phyloP scores from a whole-genome alignment of 345 rosid genomes.

The Citrus australasica region DNA sequence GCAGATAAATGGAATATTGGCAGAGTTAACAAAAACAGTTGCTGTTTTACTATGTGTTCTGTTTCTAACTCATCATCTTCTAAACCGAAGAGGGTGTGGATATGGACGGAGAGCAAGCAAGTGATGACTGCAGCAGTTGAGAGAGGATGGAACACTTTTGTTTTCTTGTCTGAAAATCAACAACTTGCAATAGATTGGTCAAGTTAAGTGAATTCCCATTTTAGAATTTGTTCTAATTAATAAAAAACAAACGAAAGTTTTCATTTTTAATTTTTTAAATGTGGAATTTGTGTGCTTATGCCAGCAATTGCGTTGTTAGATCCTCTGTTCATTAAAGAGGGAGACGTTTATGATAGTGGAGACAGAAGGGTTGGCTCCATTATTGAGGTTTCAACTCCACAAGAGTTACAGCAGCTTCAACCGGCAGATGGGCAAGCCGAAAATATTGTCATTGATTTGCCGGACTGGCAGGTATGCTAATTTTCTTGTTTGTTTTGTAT shows the following conservation, averaged over 20 bases:
- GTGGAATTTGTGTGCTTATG: constrained; percentile 21
- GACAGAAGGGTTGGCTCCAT: constrained; percentile 48
- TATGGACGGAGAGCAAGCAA: constrained; percentile 70
- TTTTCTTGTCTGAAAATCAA: constrained; percentile 42
- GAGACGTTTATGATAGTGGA: constrained; percentile 37
- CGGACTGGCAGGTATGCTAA: constrained; percentile 72
- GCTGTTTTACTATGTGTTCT: constrained; percentile 27
- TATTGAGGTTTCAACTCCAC: constrained; percentile 54
- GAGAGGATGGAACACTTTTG: constrained; percentile 89
- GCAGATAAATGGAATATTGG: not conserved
- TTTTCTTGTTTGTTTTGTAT: not conserved
- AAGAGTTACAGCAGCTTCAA: constrained; percentile 54
- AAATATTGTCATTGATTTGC: constrained; percentile 55
- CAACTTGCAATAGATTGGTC: constrained; percentile 76
- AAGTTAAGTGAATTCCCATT: constrained; percentile 31
- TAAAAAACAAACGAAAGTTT: not conserved
- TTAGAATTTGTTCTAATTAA: not conserved
- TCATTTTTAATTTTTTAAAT: not conserved
- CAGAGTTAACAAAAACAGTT: not conserved
- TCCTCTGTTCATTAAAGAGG: constrained; percentile 52
- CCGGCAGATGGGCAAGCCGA: constrained; percentile 40
- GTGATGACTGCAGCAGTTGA: constrained; percentile 84
- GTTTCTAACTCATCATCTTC: constrained; percentile 18
- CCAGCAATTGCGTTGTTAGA: constrained; percentile 71
- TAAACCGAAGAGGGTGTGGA: constrained; percentile 65